Evolutionary conservation across 306 rosid genomes (phyloP).

Genomic region (Cucumis hystrix): DNA sequence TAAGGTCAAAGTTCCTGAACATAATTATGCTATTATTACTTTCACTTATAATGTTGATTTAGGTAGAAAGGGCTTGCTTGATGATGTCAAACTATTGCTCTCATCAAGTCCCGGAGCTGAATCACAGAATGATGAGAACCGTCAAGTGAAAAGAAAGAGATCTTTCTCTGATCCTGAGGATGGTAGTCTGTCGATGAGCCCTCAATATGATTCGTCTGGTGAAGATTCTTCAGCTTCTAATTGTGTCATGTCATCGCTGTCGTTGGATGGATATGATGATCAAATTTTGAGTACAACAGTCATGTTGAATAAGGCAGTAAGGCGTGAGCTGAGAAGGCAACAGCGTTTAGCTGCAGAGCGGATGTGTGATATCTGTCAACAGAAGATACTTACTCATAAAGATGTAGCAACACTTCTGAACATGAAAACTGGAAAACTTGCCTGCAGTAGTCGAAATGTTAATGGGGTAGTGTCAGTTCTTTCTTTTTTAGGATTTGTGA

Average conservation of each 20-base stretch:
- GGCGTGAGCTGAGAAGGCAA: slow-evolving; percentile 66
- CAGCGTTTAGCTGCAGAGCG: slow-evolving; percentile 70
- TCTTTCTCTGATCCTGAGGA: slow-evolving; percentile 48
- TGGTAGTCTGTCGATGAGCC: slow-evolving; percentile 29
- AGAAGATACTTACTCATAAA: slow-evolving; percentile 84
- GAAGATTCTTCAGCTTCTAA: slow-evolving; percentile 49
- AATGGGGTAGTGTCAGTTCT: slow-evolving; percentile 46
- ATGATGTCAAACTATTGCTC: slow-evolving; percentile 36
- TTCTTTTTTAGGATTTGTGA: not conserved
- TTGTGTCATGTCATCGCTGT: slow-evolving; percentile 22
- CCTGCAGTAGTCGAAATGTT: slow-evolving; percentile 72
- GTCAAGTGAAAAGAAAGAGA: slow-evolving; percentile 38
- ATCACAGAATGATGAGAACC: slow-evolving; percentile 18
- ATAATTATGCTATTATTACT: slow-evolving; percentile 47
- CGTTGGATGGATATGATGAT: slow-evolving; percentile 31
- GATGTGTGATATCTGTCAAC: slow-evolving; percentile 81
- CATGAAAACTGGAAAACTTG: slow-evolving; percentile 61
- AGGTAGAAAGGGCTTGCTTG: slow-evolving; percentile 47
- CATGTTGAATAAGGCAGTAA: slow-evolving; percentile 44
- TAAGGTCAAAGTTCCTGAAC: slow-evolving; percentile 29
- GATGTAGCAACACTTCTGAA: slow-evolving; percentile 80
- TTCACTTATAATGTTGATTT: slow-evolving; percentile 52
- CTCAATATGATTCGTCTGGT: slow-evolving; percentile 47
- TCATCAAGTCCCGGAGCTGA: slow-evolving; percentile 30
- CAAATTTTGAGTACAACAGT: slow-evolving; percentile 37